Percentiles rank a stretch among this genome's conserved stretches.
These are phyloP conservation scores for Talaromyces proteolyticus DNA, from an alignment of 495 filamentous ascomycete species.

Conservation along the genomic window DNA sequence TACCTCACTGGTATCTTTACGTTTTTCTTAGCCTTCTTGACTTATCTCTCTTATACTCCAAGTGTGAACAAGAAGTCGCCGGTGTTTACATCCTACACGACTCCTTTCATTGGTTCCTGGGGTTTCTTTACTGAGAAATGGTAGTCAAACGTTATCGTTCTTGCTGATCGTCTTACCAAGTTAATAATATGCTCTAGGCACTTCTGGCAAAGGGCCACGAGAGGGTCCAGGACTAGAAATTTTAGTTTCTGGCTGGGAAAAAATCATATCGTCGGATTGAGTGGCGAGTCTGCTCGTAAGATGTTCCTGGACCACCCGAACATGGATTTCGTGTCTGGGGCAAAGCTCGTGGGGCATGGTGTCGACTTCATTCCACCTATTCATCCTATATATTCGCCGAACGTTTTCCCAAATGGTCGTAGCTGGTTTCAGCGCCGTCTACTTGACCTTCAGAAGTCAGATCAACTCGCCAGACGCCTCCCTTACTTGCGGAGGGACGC, in stretches of 20 bases:
- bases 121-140: slow-evolving; percentile 2
- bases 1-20: neutral
- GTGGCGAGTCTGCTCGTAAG: slow-evolving; percentile 30
- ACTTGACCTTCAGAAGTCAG: slow-evolving; percentile 16
- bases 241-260: slow-evolving; percentile 46
- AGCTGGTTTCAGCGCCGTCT: neutral
- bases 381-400: neutral
- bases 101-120: slow-evolving; percentile 1
- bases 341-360: slow-evolving; percentile 2
- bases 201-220: neutral
- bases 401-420: neutral
- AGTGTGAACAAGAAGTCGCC: neutral
- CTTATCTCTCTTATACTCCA: neutral
- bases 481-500: slow-evolving; percentile 23
- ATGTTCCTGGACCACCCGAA: slow-evolving; percentile 36
- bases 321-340: slow-evolving; percentile 35
- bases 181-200: neutral
- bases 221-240: slow-evolving; percentile 21
- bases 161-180: neutral
- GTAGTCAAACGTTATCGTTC: neutral
- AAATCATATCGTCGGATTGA: slow-evolving; percentile 30
- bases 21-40: neutral
- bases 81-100: neutral
- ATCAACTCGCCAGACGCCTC: slow-evolving; percentile 23
- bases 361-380: slow-evolving; percentile 3